Evolutionary conservation across 2,329 filamentous ascomycete genomes (phyloP).

Genomic region (Colletotrichum tanaceti): DNA sequence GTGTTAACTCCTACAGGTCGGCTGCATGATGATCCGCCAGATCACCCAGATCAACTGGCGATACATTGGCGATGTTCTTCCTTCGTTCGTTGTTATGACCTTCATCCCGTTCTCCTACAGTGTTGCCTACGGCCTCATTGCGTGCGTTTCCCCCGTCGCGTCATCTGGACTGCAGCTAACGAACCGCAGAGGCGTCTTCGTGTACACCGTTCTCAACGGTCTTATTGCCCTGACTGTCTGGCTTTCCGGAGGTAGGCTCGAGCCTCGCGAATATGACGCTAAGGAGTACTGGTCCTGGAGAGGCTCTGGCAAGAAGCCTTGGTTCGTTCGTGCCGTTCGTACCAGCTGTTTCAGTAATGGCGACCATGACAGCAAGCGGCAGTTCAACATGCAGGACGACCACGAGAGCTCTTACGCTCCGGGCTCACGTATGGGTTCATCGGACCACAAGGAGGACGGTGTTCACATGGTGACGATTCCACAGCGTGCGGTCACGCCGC

Average conservation of each 20-base stretch:
- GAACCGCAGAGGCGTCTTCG: slow-evolving; percentile 61
- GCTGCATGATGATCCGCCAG: slow-evolving; percentile 82
- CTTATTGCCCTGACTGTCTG: slow-evolving; percentile 59
- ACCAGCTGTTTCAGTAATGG: slow-evolving; percentile 43
- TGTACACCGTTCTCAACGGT: slow-evolving; percentile 62
- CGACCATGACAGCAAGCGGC: slow-evolving; percentile 44
- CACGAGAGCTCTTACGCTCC: slow-evolving; percentile 38
- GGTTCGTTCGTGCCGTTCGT: slow-evolving; percentile 57
- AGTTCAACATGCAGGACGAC: slow-evolving; percentile 40
- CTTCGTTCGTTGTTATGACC: slow-evolving; percentile 79
- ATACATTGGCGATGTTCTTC: slow-evolving; percentile 80
- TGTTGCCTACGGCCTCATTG: slow-evolving; percentile 81
- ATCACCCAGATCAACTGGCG: slow-evolving; percentile 81
- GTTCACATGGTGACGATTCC: slow-evolving; percentile 38
- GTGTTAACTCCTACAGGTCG: slow-evolving; percentile 60
- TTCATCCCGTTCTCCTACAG: slow-evolving; percentile 85
- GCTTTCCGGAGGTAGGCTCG: slow-evolving; percentile 55
- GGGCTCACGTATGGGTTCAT: slow-evolving; percentile 36
- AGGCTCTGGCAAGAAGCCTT: slow-evolving; percentile 59
- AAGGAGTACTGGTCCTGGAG: slow-evolving; percentile 69
- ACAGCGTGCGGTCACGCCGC: slow-evolving; percentile 37
- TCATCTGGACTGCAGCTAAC: slow-evolving; percentile 12
- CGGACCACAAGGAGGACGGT: slow-evolving; percentile 40
- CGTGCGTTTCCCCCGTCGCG: slow-evolving; percentile 56
- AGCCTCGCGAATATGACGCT: slow-evolving; percentile 64